Conservation (phyloP, 2,329 filamentous ascomycete genomes). For the Talaromyces sp. region DNA sequence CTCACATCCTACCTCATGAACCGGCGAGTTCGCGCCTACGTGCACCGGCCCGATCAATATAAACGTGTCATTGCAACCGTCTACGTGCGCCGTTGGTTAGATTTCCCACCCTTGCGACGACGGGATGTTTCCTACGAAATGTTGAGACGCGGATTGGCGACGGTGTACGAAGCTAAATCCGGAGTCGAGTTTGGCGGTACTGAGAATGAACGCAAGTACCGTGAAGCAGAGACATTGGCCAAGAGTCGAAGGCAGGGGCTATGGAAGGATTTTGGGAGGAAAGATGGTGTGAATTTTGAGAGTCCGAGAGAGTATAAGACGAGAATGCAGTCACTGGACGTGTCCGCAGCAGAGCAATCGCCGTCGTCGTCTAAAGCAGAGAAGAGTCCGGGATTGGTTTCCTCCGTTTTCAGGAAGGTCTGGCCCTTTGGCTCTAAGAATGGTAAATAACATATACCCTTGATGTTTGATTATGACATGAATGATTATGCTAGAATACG, state of each 20-base stretch:
- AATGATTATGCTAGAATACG: background rate
- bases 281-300: constrained; percentile 59
- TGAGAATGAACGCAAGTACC: constrained; percentile 50
- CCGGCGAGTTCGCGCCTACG: constrained; percentile 72
- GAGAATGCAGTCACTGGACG: constrained; percentile 42
- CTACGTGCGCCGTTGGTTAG: constrained; percentile 58
- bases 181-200: constrained; percentile 83
- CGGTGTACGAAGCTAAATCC: constrained; percentile 87
- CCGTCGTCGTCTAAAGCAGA: background rate
- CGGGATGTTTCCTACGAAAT: constrained; percentile 86
- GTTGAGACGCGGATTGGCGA: constrained; percentile 79
- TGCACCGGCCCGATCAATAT: constrained; percentile 87
- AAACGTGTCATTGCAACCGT: constrained; percentile 85
- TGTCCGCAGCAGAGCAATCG: background rate
- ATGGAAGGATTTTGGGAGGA: constrained; percentile 62
- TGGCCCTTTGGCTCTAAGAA: constrained; percentile 5
- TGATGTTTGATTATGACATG: background rate
- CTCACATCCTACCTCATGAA: constrained; percentile 69
- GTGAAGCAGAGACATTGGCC: constrained; percentile 52
- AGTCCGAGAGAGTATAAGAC: constrained; percentile 86
- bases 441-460: constrained; percentile 9
- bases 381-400: constrained; percentile 6
- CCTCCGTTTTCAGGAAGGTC: background rate
- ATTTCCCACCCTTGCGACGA: constrained; percentile 51
- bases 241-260: constrained; percentile 65